phyloP scores from a whole-genome alignment of 306 rosid genomes.

The Inga laurina region DNA sequence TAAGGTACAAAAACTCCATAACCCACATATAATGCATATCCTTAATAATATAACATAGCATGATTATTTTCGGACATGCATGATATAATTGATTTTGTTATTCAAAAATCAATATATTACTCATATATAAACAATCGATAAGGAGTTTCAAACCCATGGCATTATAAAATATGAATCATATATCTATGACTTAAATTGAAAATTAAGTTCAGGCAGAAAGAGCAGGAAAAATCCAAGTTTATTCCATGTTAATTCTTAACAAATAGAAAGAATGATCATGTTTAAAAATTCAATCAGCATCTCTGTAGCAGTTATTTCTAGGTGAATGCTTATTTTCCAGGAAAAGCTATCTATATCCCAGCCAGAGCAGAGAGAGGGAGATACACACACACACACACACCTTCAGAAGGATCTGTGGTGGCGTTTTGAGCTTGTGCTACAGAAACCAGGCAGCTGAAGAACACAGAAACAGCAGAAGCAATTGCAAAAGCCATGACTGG shows the following conservation, averaged over 20 bases:
- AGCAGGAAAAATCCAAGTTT: background rate
- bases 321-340: too few relatives aligned
- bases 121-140: background rate
- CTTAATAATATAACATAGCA: too few relatives aligned
- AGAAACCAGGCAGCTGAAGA: background rate
- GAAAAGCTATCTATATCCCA: too few relatives aligned
- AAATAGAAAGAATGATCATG: background rate
- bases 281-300: background rate
- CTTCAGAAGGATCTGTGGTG: conserved; percentile 71
- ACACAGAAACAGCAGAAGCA: conserved; percentile 26
- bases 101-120: too few relatives aligned
- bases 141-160: background rate
- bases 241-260: background rate
- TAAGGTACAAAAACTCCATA: too few relatives aligned
- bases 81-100: too few relatives aligned
- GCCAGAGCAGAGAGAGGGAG: background rate
- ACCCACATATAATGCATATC: too few relatives aligned
- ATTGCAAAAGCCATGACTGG: conserved; percentile 5
- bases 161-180: background rate
- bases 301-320: background rate
- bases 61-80: too few relatives aligned
- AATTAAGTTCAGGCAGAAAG: background rate
- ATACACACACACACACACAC: conserved; percentile 17
- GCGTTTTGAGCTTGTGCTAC: conserved; percentile 44
- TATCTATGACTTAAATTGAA: background rate